Percentiles rank a stretch among this genome's conserved stretches.
Evolutionary conservation across 108 stramenopile genomes (phyloP).

Genomic region (Craspedostauros australis): DNA sequence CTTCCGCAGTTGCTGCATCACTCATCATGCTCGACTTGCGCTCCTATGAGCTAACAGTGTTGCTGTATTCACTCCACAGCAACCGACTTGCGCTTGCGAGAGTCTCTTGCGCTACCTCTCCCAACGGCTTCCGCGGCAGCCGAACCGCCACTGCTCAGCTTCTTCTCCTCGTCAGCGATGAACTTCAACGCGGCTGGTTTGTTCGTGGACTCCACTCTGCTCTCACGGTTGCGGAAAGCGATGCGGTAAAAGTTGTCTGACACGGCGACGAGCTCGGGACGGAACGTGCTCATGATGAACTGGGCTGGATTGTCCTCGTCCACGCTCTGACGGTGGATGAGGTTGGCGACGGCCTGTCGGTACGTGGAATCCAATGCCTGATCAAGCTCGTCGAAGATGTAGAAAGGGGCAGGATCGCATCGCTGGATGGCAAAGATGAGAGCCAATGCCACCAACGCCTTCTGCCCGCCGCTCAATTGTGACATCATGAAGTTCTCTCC

Average conservation of each 20-base stretch:
- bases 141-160: conserved; percentile 80
- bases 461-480: conserved; percentile 98
- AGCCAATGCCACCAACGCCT: conserved; percentile 97
- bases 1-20: conserved; percentile 57
- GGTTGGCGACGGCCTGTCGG: conserved; percentile 91
- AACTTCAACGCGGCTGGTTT: conserved; percentile 85
- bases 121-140: conserved; percentile 63
- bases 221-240: conserved; percentile 85
- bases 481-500: conserved; percentile 91
- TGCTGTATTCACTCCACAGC: conserved; percentile 44
- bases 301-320: conserved; percentile 89
- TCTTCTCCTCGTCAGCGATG: conserved; percentile 84
- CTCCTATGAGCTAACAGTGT: conserved; percentile 57
- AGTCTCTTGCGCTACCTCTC: conserved; percentile 45
- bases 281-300: conserved; percentile 99
- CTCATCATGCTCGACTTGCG: conserved; percentile 75
- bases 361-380: conserved; percentile 96
- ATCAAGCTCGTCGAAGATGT: conserved; percentile 98
- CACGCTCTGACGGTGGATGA: conserved; percentile 92
- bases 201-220: conserved; percentile 65
- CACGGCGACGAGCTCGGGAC: conserved; percentile 93
- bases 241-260: conserved; percentile 86
- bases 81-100: conserved; percentile 29
- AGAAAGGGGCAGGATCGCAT: conserved; percentile 99
- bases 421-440: conserved; percentile 98